A percentile compares a stretch with the other conserved stretches of the same genome.
These are phyloP conservation scores for Eucalyptus regnans DNA, from an alignment of 345 rosid genomes.

Conservation along the genomic window DNA sequence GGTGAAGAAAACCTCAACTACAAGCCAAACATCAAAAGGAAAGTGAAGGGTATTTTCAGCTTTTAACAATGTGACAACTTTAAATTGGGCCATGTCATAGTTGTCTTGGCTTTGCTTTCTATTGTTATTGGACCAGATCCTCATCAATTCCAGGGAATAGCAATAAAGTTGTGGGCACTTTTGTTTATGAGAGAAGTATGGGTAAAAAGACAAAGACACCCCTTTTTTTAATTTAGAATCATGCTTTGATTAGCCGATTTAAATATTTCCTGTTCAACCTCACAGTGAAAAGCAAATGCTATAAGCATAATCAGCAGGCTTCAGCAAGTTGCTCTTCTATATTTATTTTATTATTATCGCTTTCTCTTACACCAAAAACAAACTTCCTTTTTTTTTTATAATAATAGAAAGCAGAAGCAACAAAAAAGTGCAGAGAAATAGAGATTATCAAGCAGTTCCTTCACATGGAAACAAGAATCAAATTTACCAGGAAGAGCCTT, in stretches of 20 bases:
- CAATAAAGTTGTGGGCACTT: neutral
- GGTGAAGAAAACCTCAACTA: neutral
- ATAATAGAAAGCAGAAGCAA: neutral
- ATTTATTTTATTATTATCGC: neutral
- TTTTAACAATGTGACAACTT: neutral
- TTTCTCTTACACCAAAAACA: neutral
- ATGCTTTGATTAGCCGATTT: neutral
- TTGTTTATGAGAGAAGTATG: neutral
- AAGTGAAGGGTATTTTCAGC: neutral
- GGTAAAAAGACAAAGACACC: neutral
- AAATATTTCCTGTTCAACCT: neutral
- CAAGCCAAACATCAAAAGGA: neutral
- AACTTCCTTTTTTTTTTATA: neutral
- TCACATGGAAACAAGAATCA: neutral
- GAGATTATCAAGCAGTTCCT: neutral
- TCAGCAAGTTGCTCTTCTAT: neutral
- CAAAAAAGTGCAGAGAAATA: neutral
- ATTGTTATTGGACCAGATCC: neutral
- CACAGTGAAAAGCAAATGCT: neutral
- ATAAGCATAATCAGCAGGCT: neutral
- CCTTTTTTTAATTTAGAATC: neutral
- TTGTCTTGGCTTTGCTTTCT: neutral
- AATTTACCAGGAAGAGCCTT: constrained; percentile 86
- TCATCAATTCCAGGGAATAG: neutral
- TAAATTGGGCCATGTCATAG: neutral